Conservation (phyloP, 2,329 filamentous ascomycete genomes). For the Aureobasidium zeae region DNA sequence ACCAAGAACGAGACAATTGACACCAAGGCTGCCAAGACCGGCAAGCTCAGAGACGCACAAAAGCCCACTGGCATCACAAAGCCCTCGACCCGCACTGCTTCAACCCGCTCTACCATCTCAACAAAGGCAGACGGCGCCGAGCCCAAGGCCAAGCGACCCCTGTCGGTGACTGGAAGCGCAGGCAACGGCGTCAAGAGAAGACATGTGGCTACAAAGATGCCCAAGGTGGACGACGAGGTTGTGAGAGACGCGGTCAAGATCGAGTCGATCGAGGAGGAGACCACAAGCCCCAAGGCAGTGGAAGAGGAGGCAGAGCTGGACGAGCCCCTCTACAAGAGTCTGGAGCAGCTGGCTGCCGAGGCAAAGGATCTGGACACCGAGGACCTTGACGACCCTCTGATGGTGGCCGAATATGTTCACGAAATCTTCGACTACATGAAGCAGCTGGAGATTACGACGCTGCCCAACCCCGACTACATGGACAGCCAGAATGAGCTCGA, state of each 20-base stretch:
- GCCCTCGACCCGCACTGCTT: constrained; percentile 44
- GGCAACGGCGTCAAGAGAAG: constrained; percentile 60
- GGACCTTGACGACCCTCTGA: constrained; percentile 85
- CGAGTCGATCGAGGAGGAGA: constrained; percentile 30
- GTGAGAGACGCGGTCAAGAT: constrained; percentile 47
- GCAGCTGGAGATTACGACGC: constrained; percentile 68
- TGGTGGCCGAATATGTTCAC: constrained; percentile 94
- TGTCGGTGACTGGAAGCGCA: constrained; percentile 61
- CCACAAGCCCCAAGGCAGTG: constrained; percentile 24
- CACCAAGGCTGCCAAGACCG: constrained; percentile 59
- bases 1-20: constrained; percentile 59
- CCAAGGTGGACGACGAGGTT: constrained; percentile 47
- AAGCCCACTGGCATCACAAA: constrained; percentile 80
- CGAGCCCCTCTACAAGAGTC: constrained; percentile 23
- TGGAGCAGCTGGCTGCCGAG: constrained; percentile 30
- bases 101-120: constrained; percentile 53
- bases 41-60: constrained; percentile 45
- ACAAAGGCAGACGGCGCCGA: constrained; percentile 45
- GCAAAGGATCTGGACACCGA: constrained; percentile 69
- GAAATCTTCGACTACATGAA: constrained; percentile 96
- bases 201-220: constrained; percentile 48
- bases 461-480: constrained; percentile 93
- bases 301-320: constrained; percentile 31
- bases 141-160: constrained; percentile 60
- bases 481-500: constrained; percentile 87